Evolutionary conservation across 305 asterid genomes (phyloP).

Genomic region (Ajuga reptans): DNA sequence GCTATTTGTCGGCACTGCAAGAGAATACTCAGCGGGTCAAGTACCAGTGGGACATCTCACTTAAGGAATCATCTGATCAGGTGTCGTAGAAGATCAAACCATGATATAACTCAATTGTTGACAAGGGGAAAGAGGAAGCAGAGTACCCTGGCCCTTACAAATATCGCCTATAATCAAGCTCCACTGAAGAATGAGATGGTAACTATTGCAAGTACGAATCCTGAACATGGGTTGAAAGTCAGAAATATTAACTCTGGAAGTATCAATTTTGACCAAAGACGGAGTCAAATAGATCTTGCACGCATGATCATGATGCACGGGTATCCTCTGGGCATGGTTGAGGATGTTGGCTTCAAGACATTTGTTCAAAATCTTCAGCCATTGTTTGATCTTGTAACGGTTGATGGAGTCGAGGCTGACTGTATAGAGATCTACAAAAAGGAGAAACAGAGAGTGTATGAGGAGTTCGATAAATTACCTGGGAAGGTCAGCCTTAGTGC

Average conservation of each 20-base stretch:
- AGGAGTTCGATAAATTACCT: constrained; percentile 70
- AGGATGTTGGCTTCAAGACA: constrained; percentile 68
- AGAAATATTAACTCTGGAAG: constrained; percentile 31
- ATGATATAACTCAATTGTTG: constrained; percentile 50
- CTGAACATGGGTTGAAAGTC: constrained; percentile 36
- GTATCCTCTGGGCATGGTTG: constrained; percentile 77
- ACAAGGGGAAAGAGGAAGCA: constrained; percentile 75
- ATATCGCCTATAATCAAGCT: constrained; percentile 34
- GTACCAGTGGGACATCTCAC: constrained; percentile 91
- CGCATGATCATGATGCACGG: constrained; percentile 87
- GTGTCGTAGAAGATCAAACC: constrained; percentile 66
- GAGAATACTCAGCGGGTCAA: constrained; percentile 83
- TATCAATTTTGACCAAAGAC: constrained; percentile 51
- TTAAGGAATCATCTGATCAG: constrained; percentile 83
- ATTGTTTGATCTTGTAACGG: constrained; percentile 54
- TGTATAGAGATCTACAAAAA: constrained; percentile 62
- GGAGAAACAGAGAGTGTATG: constrained; percentile 72
- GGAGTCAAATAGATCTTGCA: constrained; percentile 67
- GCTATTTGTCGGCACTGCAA: constrained; percentile 86
- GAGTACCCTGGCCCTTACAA: constrained; percentile 39
- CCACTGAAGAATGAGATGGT: constrained; percentile 44
- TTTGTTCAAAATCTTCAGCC: constrained; percentile 82
- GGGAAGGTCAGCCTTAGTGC: constrained; percentile 79
- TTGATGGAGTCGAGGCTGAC: constrained; percentile 58
- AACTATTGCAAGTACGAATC: constrained; percentile 40